Evolutionary conservation across 768 basidiomycete genomes (phyloP).

Genomic region (Phanerochaete sordida): DNA sequence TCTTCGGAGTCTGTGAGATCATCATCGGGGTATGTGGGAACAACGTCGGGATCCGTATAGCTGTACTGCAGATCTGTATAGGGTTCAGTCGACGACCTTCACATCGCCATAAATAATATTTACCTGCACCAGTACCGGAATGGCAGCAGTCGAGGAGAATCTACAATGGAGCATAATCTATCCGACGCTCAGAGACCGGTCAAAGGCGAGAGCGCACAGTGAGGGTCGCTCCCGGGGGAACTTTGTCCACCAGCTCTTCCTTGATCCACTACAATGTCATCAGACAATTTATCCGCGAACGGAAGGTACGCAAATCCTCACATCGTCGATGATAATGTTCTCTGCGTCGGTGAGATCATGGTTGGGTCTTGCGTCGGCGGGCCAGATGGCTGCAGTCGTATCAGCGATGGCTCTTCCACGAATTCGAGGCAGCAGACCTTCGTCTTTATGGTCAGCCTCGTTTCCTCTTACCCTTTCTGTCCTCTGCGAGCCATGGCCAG

Average conservation of each 20-base stretch:
- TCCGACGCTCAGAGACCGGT: no score
- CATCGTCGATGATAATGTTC: no score
- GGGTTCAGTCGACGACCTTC: background rate
- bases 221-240: constrained; percentile 19
- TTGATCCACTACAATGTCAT: no score
- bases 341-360: no score
- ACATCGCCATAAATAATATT: background rate
- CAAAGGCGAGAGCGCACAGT: constrained; percentile 17
- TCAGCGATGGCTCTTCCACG: background rate
- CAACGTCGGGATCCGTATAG: no score
- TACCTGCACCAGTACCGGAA: constrained; percentile 21
- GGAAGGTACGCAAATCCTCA: no score
- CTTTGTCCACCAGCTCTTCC: constrained; percentile 20
- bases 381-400: background rate
- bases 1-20: no score
- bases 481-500: background rate
- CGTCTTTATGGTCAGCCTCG: background rate
- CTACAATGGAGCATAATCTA: no score
- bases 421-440: background rate
- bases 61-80: background rate
- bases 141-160: constrained; percentile 28
- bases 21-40: no score
- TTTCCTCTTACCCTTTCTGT: background rate
- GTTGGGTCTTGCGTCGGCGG: background rate
- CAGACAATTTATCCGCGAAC: no score